Evolutionary conservation across 1,139 yeast genomes (phyloP).

Genomic region (Kurtzmaniella quercitrusa): DNA sequence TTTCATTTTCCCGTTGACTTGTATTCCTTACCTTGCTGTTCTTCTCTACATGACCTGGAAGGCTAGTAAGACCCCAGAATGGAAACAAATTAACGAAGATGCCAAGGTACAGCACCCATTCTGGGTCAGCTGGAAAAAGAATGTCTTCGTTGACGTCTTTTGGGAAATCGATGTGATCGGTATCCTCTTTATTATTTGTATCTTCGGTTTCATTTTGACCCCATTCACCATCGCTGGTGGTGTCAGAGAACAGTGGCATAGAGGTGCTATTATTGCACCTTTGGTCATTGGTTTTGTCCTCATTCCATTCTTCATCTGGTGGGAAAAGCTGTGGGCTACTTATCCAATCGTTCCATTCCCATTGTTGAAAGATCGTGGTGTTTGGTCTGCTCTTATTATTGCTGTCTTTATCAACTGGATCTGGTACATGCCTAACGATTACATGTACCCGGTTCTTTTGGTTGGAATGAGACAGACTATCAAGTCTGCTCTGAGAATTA

Average conservation of each 20-base stretch:
- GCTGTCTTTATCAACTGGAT: slow-evolving; percentile 28
- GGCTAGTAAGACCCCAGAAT: slow-evolving; percentile 32
- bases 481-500: slow-evolving; percentile 34
- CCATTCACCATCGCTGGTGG: slow-evolving; percentile 41
- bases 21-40: slow-evolving; percentile 28
- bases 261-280: slow-evolving; percentile 31
- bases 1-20: slow-evolving; percentile 33
- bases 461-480: slow-evolving; percentile 30
- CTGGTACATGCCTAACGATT: slow-evolving; percentile 26
- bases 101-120: slow-evolving; percentile 18
- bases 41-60: slow-evolving; percentile 30
- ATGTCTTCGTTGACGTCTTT: slow-evolving; percentile 15
- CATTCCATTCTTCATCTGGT: slow-evolving; percentile 26
- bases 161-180: slow-evolving; percentile 36
- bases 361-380: slow-evolving; percentile 33
- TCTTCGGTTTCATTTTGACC: slow-evolving; percentile 33
- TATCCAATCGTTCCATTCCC: slow-evolving; percentile 30
- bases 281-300: slow-evolving; percentile 34
- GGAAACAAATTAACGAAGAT: slow-evolving; percentile 21
- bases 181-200: slow-evolving; percentile 23
- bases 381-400: slow-evolving; percentile 28
- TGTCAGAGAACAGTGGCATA: slow-evolving; percentile 23
- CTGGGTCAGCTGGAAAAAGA: slow-evolving; percentile 16
- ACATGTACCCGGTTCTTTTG: slow-evolving; percentile 30
- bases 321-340: slow-evolving; percentile 29